These are phyloP conservation scores for Colletotrichum cuscutae DNA, from an alignment of 2,329 filamentous ascomycete species.

Conservation along the genomic window DNA sequence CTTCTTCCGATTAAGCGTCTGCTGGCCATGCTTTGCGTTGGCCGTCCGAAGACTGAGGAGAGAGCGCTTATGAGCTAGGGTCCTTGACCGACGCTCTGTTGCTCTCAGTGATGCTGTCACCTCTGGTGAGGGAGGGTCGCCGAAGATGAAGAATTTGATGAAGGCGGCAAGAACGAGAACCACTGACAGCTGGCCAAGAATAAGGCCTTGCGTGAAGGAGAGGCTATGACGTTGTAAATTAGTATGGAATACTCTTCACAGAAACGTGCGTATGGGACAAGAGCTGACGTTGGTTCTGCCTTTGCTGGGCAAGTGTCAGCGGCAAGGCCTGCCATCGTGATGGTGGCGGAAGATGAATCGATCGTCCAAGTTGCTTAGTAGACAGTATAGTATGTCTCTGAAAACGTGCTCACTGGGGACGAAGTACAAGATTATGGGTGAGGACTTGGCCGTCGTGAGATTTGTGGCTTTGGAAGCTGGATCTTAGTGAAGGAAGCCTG, in stretches of 20 bases:
- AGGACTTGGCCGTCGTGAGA: not conserved
- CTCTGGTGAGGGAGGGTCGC: slow-evolving; percentile 87
- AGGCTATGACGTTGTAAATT: slow-evolving; percentile 59
- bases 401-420: not conserved
- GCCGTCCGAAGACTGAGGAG: slow-evolving; percentile 70
- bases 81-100: slow-evolving; percentile 77
- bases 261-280: not conserved
- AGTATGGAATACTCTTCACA: not conserved
- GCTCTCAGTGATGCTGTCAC: slow-evolving; percentile 80
- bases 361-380: not conserved
- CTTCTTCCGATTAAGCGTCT: slow-evolving; percentile 69
- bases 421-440: not conserved
- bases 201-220: slow-evolving; percentile 92
- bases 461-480: not conserved
- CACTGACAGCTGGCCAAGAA: slow-evolving; percentile 92
- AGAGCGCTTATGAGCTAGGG: slow-evolving; percentile 80
- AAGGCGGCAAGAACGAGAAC: slow-evolving; percentile 92
- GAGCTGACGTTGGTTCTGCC: slow-evolving; percentile 39
- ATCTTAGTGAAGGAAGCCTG: not conserved
- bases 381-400: too few relatives aligned
- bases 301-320: slow-evolving; percentile 45
- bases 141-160: slow-evolving; percentile 99
- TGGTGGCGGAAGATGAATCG: not conserved
- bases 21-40: slow-evolving; percentile 50
- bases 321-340: slow-evolving; percentile 30